These are phyloP conservation scores for Debaryomyces sp. DNA, from an alignment of 1,139 yeast species.

Conservation along the genomic window DNA sequence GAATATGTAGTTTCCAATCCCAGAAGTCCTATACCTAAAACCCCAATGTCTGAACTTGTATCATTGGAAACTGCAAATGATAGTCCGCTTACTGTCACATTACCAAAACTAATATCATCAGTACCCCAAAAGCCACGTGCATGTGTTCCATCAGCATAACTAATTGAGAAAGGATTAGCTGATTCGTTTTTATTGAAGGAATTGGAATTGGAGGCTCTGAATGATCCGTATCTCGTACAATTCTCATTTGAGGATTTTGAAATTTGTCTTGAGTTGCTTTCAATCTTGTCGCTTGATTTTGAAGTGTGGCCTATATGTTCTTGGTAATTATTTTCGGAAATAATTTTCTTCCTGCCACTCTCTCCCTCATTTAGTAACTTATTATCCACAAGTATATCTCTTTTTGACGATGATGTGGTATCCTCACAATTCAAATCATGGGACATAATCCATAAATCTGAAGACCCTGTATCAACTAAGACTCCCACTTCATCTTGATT, in stretches of 20 bases:
- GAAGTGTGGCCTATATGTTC: not conserved
- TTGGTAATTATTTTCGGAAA: not conserved
- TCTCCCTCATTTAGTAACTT: not conserved
- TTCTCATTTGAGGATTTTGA: not conserved
- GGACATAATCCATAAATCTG: slow-evolving; percentile 50
- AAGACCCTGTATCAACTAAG: slow-evolving; percentile 49
- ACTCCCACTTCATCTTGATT: slow-evolving; percentile 32
- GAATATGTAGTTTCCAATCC: slow-evolving; percentile 48
- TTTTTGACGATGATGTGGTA: not conserved
- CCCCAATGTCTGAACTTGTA: slow-evolving; percentile 46
- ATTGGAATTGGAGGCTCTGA: slow-evolving; percentile 35
- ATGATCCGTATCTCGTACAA: slow-evolving; percentile 46
- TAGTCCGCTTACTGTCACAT: slow-evolving; percentile 42
- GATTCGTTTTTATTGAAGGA: slow-evolving; percentile 34
- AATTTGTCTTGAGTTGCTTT: not conserved
- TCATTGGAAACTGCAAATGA: slow-evolving; percentile 55
- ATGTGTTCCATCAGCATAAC: slow-evolving; percentile 63
- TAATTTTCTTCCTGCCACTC: not conserved
- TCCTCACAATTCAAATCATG: slow-evolving; percentile 30
- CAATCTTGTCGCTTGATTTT: not conserved
- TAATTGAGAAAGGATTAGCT: slow-evolving; percentile 42
- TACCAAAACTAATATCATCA: slow-evolving; percentile 46
- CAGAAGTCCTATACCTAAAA: slow-evolving; percentile 58
- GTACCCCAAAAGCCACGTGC: slow-evolving; percentile 65
- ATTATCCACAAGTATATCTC: not conserved